Conservation (phyloP, 768 basidiomycete species). For the Asterophora lycoperdoides region DNA sequence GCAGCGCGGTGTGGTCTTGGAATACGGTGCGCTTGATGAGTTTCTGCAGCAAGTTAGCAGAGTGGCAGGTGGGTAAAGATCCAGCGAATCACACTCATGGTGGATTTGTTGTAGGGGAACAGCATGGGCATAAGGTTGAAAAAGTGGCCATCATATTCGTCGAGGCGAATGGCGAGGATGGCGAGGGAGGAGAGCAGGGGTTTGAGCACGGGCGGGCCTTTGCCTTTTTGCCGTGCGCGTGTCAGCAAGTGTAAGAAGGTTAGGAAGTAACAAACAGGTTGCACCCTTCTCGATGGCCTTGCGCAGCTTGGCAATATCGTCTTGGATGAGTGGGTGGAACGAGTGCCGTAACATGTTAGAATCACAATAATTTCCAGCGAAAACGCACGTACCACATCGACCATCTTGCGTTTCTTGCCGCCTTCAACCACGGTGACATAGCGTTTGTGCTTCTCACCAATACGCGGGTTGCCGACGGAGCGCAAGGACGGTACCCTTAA, state of each 20-base stretch:
- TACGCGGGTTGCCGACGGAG: slow-evolving; percentile 32
- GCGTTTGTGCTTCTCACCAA: slow-evolving; percentile 50
- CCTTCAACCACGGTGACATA: slow-evolving; percentile 48
- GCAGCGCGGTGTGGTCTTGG: too few species aligned
- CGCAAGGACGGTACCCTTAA: too few species aligned
- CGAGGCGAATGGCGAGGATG: too few species aligned
- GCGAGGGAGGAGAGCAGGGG: slow-evolving; percentile 62
- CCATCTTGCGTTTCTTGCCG: slow-evolving; percentile 69
- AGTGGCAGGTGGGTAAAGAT: too few species aligned
- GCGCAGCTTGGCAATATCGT: too few species aligned
- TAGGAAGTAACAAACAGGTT: slow-evolving; percentile 5
- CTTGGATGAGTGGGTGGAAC: slow-evolving; percentile 71
- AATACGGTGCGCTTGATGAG: slow-evolving; percentile 87
- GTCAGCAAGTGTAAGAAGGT: neutral
- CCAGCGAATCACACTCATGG: slow-evolving; percentile 65
- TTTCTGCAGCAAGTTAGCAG: too few species aligned
- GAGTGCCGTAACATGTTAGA: slow-evolving; percentile 53
- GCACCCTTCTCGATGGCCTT: slow-evolving; percentile 52
- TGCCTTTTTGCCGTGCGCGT: slow-evolving; percentile 63
- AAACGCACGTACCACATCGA: slow-evolving; percentile 62
- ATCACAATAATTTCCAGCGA: too few species aligned
- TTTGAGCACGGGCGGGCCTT: slow-evolving; percentile 82
- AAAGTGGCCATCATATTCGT: too few species aligned
- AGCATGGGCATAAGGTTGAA: too few species aligned
- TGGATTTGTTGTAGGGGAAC: slow-evolving; percentile 95